A percentile compares a stretch with the other conserved stretches of the same genome.
Conservation (phyloP, 73 alveolate genomes). For the Symbiodinium pilosum region DNA sequence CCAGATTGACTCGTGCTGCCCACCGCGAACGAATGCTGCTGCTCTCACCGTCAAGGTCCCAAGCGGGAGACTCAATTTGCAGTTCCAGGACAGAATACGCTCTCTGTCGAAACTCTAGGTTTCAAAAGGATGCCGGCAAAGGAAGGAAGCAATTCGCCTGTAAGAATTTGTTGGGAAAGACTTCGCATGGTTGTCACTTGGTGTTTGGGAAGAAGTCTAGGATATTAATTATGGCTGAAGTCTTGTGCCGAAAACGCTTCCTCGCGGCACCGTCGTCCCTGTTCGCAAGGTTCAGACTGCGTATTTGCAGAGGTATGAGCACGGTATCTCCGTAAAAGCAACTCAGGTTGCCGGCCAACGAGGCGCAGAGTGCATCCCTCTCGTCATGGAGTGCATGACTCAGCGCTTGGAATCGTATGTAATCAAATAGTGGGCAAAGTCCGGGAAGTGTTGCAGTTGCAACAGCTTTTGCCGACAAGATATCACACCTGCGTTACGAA, state of each 20-base stretch:
- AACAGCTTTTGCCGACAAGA: neutral
- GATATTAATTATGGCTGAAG: too few species aligned
- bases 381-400: constrained; percentile 54
- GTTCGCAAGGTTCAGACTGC: too few species aligned
- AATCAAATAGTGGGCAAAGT: too few species aligned
- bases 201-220: too few species aligned
- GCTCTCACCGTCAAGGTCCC: constrained; percentile 39
- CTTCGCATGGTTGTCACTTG: too few species aligned
- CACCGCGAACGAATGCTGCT: constrained; percentile 56
- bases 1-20: constrained; percentile 76
- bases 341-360: constrained; percentile 79
- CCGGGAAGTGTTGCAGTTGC: neutral
- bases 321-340: neutral
- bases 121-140: too few species aligned
- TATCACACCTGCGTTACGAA: too few species aligned
- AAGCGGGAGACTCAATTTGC: neutral
- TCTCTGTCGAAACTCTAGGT: neutral
- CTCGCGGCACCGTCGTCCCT: too few species aligned
- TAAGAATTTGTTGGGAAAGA: too few species aligned
- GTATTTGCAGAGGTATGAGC: too few species aligned
- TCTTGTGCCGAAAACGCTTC: too few species aligned
- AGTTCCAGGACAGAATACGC: neutral
- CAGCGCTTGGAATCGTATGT: neutral
- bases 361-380: constrained; percentile 75
- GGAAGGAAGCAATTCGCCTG: too few species aligned